Evolutionary conservation across 2,329 filamentous ascomycete genomes (phyloP).

Genomic region (Calonectria henricotiae): DNA sequence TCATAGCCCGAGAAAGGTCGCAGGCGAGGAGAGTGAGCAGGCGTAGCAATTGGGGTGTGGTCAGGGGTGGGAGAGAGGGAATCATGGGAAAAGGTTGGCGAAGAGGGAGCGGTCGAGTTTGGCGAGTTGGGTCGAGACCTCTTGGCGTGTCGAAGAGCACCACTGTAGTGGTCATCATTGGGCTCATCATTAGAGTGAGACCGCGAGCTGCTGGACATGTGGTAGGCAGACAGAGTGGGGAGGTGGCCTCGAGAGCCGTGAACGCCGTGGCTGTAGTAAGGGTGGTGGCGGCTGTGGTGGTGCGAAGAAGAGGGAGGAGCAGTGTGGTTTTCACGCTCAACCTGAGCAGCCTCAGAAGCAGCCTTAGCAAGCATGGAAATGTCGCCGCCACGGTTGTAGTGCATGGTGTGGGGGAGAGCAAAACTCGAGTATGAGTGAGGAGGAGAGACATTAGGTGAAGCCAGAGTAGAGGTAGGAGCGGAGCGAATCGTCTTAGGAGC

Average conservation of each 20-base stretch:
- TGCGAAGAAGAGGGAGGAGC: slow-evolving; percentile 57
- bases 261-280: slow-evolving; percentile 68
- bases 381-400: slow-evolving; percentile 68
- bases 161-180: slow-evolving; percentile 82
- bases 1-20: slow-evolving; percentile 85
- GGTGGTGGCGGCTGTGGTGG: slow-evolving; percentile 68
- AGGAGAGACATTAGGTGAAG: slow-evolving; percentile 96
- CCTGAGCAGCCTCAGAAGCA: slow-evolving; percentile 74
- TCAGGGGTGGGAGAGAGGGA: slow-evolving; percentile 96
- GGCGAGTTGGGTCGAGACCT: slow-evolving; percentile 94
- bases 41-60: slow-evolving; percentile 97
- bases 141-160: slow-evolving; percentile 82
- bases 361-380: slow-evolving; percentile 75
- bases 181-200: slow-evolving; percentile 87
- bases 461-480: slow-evolving; percentile 87
- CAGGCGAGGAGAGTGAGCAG: slow-evolving; percentile 93
- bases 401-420: slow-evolving; percentile 68
- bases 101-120: slow-evolving; percentile 95
- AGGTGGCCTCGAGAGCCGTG: slow-evolving; percentile 74
- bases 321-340: slow-evolving; percentile 72
- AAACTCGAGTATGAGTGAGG: slow-evolving; percentile 89
- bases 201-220: slow-evolving; percentile 81
- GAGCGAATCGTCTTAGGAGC: slow-evolving; percentile 88
- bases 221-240: slow-evolving; percentile 87
- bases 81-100: slow-evolving; percentile 96